Base-by-base conservation (phyloP, 345 rosid genomes). In the Erucastrum elatum region DNA sequence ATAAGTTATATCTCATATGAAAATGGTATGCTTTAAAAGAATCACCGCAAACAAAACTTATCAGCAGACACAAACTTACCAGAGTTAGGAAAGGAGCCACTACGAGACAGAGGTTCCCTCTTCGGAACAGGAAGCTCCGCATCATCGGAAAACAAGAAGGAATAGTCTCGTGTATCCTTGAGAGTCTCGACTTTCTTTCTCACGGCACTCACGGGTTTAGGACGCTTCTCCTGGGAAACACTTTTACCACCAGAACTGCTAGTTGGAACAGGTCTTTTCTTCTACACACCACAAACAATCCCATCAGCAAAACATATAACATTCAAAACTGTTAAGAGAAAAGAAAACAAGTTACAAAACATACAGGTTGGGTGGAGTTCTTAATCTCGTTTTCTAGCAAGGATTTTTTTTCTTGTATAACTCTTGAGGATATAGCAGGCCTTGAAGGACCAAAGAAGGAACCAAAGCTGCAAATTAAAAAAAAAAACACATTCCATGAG, bases 371-470 rank as follows among this genome's bases (percentile, higher is more conserved):
- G 31, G 76, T 87, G 8, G 89, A 59, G 34, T 76, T 78, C 80
- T 88, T 69, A 59, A 90, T 76, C 80, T 81, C 87, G 66, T 89
- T 93, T 81, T 93, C 99, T 46, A 96, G 74, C 55, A 96, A 82
- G 13, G 96, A 88, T 86, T 96, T 93, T 94, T 94, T 96, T 84
- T 96, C 98, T 83, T 88, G 92, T 74, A 96, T 93, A 74, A 96
- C 99, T 81, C 99, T 90, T 5, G 82, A 90, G 12, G 99, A 87
- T 74, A 96, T 91, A 65, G 88, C 90, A 59, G 99, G 96, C 84
- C 80, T 85, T 8, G 98, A 90, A 70, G 97, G 97, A 31, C 99
- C 98, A 89, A 91, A 95, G 84, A 95, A 95, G 37, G 97, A 93
- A 17, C 99, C 99, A 82, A 78, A 93, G 68, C 99, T 93, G 90